Percentiles rank a stretch among this genome's conserved stretches.
Evolutionary conservation across 2,329 filamentous ascomycete genomes (phyloP).

Genomic region (Coccinonectria pachysandricola): DNA sequence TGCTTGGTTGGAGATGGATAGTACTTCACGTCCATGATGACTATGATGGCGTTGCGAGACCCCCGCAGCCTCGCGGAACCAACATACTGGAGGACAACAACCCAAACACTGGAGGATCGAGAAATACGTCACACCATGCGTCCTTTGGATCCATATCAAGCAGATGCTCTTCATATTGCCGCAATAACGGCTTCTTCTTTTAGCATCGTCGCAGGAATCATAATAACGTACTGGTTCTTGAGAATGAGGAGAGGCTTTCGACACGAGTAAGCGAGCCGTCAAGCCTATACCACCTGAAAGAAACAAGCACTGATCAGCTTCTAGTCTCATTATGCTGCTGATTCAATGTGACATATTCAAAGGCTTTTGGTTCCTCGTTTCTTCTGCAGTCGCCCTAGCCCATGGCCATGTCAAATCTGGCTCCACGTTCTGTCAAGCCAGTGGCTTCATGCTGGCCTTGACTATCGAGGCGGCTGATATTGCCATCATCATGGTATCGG

Average conservation of each 20-base stretch:
- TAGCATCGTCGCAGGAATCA: slow-evolving; percentile 45
- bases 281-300: neutral
- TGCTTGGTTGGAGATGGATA: too few relatives aligned
- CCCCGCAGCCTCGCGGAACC: too few relatives aligned
- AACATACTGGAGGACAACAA: too few relatives aligned
- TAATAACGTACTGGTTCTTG: slow-evolving; percentile 61
- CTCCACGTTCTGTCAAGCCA: slow-evolving; percentile 54
- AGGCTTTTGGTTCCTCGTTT: slow-evolving; percentile 56
- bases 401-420: slow-evolving; percentile 37
- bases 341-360: slow-evolving; percentile 65
- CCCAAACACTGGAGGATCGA: too few relatives aligned
- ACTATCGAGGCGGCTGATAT: slow-evolving; percentile 63
- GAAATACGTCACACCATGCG: too few relatives aligned
- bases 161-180: slow-evolving; percentile 13
- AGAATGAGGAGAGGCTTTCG: slow-evolving; percentile 65
- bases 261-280: slow-evolving; percentile 34
- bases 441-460: slow-evolving; percentile 56
- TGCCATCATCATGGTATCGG: slow-evolving; percentile 60
- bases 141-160: too few relatives aligned
- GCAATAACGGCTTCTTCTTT: slow-evolving; percentile 34
- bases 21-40: too few relatives aligned
- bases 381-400: slow-evolving; percentile 48
- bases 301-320: neutral
- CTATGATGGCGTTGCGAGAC: too few relatives aligned
- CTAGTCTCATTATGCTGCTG: slow-evolving; percentile 62